Evolutionary conservation across 2,329 filamentous ascomycete species (phyloP).

Genomic region (Colletotrichum sojae): DNA sequence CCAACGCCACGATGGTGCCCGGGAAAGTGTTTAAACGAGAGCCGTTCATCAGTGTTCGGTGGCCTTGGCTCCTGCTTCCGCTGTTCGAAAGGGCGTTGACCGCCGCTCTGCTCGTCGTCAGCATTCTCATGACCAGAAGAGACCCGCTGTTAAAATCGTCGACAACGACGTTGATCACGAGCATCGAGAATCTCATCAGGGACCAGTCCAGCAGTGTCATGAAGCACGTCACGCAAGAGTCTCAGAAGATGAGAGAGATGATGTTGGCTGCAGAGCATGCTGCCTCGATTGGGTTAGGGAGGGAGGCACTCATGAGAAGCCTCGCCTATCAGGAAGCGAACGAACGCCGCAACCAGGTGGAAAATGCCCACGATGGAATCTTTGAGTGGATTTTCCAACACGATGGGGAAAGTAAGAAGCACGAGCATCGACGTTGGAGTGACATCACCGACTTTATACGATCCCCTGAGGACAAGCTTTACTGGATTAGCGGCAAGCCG

Average conservation of each 20-base stretch:
- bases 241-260: neutral
- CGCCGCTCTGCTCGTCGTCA: too few species aligned
- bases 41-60: too few species aligned
- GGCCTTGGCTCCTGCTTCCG: too few species aligned
- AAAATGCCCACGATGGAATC: neutral
- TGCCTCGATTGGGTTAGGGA: too few species aligned
- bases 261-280: neutral
- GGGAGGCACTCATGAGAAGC: neutral
- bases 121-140: too few species aligned
- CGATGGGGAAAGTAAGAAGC: too few species aligned
- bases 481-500: slow-evolving; percentile 47
- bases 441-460: neutral
- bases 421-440: neutral
- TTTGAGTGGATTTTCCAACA: slow-evolving; percentile 5
- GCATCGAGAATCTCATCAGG: fast-evolving
- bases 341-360: neutral
- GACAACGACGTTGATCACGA: too few species aligned
- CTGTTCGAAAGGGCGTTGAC: too few species aligned
- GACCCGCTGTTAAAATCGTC: too few species aligned
- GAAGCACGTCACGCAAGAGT: neutral
- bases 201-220: neutral
- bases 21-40: too few species aligned
- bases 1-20: too few species aligned
- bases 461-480: slow-evolving; percentile 11
- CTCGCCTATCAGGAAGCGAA: neutral